A percentile compares a stretch with the other conserved stretches of the same genome.
These are phyloP conservation scores for Saturnispora dispora DNA, from an alignment of 805 yeast species.

Conservation along the genomic window DNA sequence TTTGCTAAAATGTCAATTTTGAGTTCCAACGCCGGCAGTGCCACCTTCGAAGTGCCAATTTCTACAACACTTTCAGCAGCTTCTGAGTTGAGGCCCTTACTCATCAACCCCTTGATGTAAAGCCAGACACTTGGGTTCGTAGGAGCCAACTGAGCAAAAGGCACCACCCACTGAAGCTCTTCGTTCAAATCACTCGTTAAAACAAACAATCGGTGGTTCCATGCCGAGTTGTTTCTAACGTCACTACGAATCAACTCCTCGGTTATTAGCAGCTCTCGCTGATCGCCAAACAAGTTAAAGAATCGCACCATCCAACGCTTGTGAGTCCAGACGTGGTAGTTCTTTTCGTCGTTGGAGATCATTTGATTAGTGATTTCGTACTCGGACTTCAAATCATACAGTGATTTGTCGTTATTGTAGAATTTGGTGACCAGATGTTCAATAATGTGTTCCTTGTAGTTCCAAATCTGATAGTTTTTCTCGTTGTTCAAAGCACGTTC, in stretches of 20 bases:
- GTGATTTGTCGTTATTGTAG: slow-evolving; percentile 8
- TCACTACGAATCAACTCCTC: slow-evolving; percentile 46
- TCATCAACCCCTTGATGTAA: slow-evolving; percentile 36
- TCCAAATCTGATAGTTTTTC: slow-evolving; percentile 97
- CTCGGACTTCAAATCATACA: slow-evolving; percentile 41
- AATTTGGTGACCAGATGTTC: slow-evolving; percentile 19
- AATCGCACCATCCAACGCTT: slow-evolving; percentile 69
- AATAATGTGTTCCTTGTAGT: slow-evolving; percentile 67
- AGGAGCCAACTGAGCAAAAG: slow-evolving; percentile 38
- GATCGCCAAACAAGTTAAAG: slow-evolving; percentile 38
- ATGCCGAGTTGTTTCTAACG: slow-evolving; percentile 83
- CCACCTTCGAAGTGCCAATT: slow-evolving; percentile 21
- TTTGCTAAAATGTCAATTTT: slow-evolving; percentile 42
- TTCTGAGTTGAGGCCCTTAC: background rate
- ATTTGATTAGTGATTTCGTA: slow-evolving; percentile 54
- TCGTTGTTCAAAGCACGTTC: slow-evolving; percentile 63
- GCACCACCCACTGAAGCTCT: background rate
- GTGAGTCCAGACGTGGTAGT: slow-evolving; percentile 96
- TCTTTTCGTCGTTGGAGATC: slow-evolving; percentile 74
- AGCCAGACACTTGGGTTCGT: slow-evolving; percentile 85
- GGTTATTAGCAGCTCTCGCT: slow-evolving; percentile 44
- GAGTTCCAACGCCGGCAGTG: slow-evolving; percentile 57
- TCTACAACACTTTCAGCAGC: background rate
- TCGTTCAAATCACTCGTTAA: slow-evolving; percentile 19
- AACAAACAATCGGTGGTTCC: slow-evolving; percentile 77